A percentile compares a stretch with the other conserved stretches of the same genome.
These are phyloP conservation scores for Purshia tridentata DNA, from an alignment of 306 rosid genomes.

Conservation along the genomic window DNA sequence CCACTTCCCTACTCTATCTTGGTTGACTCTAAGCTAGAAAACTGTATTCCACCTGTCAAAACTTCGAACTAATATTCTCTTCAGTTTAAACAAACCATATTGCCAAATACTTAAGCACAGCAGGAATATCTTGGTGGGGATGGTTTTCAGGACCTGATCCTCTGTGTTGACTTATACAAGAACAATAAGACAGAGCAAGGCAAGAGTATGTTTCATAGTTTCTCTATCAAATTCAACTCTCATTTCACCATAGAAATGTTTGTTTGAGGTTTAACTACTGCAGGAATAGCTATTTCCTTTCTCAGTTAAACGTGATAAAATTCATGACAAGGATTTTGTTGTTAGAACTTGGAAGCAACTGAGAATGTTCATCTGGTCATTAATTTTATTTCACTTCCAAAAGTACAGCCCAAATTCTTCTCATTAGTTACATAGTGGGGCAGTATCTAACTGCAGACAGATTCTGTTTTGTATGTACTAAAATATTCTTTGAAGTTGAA, in stretches of 20 bases:
- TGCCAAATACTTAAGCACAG: not conserved
- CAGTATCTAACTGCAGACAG: constrained; percentile 3
- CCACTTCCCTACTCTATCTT: not conserved
- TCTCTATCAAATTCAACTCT: not conserved
- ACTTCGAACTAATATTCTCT: not conserved
- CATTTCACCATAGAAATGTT: not conserved
- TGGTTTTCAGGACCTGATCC: not conserved
- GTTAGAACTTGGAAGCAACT: not conserved
- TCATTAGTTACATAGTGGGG: not conserved
- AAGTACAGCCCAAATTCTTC: constrained; percentile 16
- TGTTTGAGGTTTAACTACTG: not conserved
- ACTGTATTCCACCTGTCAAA: constrained; percentile 1
- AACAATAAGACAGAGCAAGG: not conserved
- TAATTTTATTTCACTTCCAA: not conserved
- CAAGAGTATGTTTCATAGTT: not conserved
- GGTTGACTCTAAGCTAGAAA: constrained; percentile 1
- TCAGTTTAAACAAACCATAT: not conserved
- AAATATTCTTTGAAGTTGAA: constrained; percentile 29
- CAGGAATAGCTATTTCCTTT: no score
- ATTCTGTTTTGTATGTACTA: constrained; percentile 26
- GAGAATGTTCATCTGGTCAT: not conserved
- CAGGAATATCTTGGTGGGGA: not conserved
- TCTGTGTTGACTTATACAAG: not conserved
- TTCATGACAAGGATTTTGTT: not conserved
- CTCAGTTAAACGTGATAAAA: not conserved